Evolutionary conservation across 345 rosid species (phyloP).

Genomic region (sweet orange (Citrus sinensis)): DVS_A1.0 CM039166.1:17830501-17831000

Average conservation of each 20-base stretch:
- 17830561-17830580: constrained; percentile 71
- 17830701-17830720: neutral
- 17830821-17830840: constrained; percentile 88
- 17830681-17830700: constrained; percentile 41
- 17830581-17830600: constrained; percentile 75
- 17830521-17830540: constrained; percentile 22
- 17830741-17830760: neutral
- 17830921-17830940: constrained; percentile 81
- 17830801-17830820: constrained; percentile 82
- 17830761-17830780: constrained; percentile 54
- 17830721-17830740: neutral
- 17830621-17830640: constrained; percentile 68
- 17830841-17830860: constrained; percentile 96
- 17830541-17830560: constrained; percentile 33
- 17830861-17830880: constrained; percentile 85
- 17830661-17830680: constrained; percentile 82
- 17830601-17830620: constrained; percentile 65
- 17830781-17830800: constrained; percentile 99
- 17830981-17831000: neutral
- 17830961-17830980: neutral
- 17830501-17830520: constrained; percentile 25
- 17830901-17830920: constrained; percentile 99
- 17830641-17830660: constrained; percentile 59
- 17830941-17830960: neutral
- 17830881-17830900: constrained; percentile 92